Base-by-base conservation (phyloP, 2,329 filamentous ascomycete species). In the Nakataea oryzae region DNA sequence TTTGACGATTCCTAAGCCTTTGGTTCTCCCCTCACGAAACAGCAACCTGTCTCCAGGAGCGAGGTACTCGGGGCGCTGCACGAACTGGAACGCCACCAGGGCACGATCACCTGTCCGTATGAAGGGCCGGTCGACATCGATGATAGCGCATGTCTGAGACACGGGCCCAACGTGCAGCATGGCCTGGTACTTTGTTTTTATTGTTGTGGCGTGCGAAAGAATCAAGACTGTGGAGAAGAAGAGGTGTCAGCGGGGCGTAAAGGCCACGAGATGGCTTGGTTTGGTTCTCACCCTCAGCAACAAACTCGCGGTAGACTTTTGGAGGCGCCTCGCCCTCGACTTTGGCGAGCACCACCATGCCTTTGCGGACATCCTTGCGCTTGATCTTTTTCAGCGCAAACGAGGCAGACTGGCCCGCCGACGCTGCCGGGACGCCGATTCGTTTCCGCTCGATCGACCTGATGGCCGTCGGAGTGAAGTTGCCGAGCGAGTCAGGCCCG, bases 121-220 rank as follows among this genome's bases (percentile, higher is more conserved):
- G 69, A 93, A 95, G 29, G 90, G 89, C n/a, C 93, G 87, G 72
- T 99, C 95, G 67, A 99, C 95, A 70, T 97, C 95, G 70, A 99
- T 96, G 71, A 99, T 97, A 13, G 92, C 87, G 71, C 95, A 99
- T 0, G 95, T 99, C 76, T 99, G 95, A 54, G 89, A 91, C 56
- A 99, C 90, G 0, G 95, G 90, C 0, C 95, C 95, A 5, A 99
- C 93, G 69, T 99, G 95, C 27, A 99, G 82, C 93, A 97, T 99
- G 0, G 95, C 95, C 77, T 99, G 95, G 67, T 99, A 99, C 69
- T 92, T 93, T 0, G 87, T 91, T 74, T 96, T 95, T 74, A 99
- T 99, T 56, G 95, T 99, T 0, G 95, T 99, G 0, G 93, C 92
- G 70, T 99, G 95, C 4, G 90, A 96, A 8, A 99, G 81, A 67